Conservation (phyloP, 192 early-diverging fungal genomes). For the Linnemannia exigua region DNA sequence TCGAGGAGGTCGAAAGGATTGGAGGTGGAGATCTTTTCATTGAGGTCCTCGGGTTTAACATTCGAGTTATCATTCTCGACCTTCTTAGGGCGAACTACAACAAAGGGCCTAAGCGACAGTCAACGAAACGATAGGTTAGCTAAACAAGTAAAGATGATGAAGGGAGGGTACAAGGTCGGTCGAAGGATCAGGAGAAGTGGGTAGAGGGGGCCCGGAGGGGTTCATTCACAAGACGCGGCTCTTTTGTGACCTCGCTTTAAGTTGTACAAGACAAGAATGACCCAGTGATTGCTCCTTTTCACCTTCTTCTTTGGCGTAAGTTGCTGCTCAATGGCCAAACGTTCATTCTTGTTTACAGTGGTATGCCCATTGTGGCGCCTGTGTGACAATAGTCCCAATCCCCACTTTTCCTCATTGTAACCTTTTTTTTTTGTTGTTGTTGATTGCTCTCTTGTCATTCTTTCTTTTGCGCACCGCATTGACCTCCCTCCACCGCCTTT, state of each 20-base stretch:
- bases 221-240: too few relatives aligned
- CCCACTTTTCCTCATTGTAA: background rate
- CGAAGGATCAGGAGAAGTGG: background rate
- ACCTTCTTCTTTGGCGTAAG: too few relatives aligned
- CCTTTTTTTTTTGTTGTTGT: background rate
- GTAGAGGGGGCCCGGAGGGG: background rate
- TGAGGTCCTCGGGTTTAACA: background rate
- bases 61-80: slow-evolving; percentile 7
- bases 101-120: background rate
- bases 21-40: slow-evolving; percentile 10
- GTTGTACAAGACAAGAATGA: too few relatives aligned
- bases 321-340: too few relatives aligned
- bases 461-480: background rate
- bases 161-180: background rate
- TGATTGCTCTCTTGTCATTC: background rate
- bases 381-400: too few relatives aligned
- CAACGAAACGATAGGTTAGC: background rate
- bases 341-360: too few relatives aligned
- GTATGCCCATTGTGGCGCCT: too few relatives aligned
- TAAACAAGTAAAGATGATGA: background rate
- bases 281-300: too few relatives aligned
- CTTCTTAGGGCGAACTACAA: slow-evolving; percentile 11
- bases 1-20: slow-evolving; percentile 29
- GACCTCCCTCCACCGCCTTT: background rate
- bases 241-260: too few relatives aligned